Evolutionary conservation across 2,329 filamentous ascomycete genomes (phyloP), one percentile per base, ranked within the genome.

Genomic region (Ascochyta rabiei): DNA sequence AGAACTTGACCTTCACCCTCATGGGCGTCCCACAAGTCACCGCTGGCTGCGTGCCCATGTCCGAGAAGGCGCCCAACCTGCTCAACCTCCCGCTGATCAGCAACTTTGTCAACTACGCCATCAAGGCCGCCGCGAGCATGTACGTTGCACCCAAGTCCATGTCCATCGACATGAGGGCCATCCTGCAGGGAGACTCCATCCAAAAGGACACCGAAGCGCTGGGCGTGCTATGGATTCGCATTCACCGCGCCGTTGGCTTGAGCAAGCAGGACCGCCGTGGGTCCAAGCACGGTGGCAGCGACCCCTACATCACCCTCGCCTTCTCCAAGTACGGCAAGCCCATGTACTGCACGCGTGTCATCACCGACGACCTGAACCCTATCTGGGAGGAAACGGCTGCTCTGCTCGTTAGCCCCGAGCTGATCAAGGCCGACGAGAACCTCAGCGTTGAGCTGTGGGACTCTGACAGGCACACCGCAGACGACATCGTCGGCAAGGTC

Each of bases 311-410:
- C 71, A 97, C 93, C 28, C 83, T 98, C 31, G 89, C 90, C 35
- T 98, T 96, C 80, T 96, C 91, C 68, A 97, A 98, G 75, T 98
- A 97, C 66, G 90, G 90, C 52, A 99, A 99, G 77, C 93, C 93
- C 1, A 96, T 96, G 85, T 98, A 96, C 76, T 97, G 93, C 75
- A 98, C 95, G 1, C 87, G 95, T 42, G 93, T 98, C 46, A 97
- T 98, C 60, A 91, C 93, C 47, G 93, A 98, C 69, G 89, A 97
- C 63, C 82, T 96, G 49, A 96, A 98, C 68, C 95, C 95, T 0
- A 82, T 96, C 4, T 98, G 96, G 80, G 90, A 95, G 68, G 95
- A 98, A 76, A 90, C 86, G 1, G 87, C 90, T 38, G 92, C 91
- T 23, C 81, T 98, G 16, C 80, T 97, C 15, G 90, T 99, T 6